These are phyloP conservation scores for Sporothrix dimorphospora DNA, from an alignment of 2,329 filamentous ascomycete species.

Conservation along the genomic window DNA sequence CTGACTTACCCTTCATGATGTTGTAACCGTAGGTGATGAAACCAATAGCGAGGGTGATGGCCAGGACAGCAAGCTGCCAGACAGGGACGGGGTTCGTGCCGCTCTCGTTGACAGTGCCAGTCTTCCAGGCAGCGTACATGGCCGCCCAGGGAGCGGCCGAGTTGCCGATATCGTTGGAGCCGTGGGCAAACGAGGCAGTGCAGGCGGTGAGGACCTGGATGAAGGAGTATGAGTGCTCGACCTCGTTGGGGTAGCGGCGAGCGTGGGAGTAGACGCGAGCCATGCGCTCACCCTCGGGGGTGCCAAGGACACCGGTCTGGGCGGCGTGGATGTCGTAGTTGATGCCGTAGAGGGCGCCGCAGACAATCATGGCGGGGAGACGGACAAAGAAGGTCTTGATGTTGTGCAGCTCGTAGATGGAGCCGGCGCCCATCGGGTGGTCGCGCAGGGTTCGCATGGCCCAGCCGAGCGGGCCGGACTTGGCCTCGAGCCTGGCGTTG, in stretches of 20 bases:
- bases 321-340: constrained; percentile 83
- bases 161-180: constrained; percentile 77
- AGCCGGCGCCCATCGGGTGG: constrained; percentile 72
- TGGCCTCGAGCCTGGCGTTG: constrained; percentile 63
- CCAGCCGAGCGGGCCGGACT: constrained; percentile 74
- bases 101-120: constrained; percentile 60
- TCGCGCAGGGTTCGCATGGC: constrained; percentile 76
- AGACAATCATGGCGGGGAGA: constrained; percentile 67
- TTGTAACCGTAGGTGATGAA: constrained; percentile 79
- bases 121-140: constrained; percentile 69
- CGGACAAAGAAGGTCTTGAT: constrained; percentile 65
- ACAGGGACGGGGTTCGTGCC: constrained; percentile 67
- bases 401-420: constrained; percentile 76
- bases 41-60: constrained; percentile 65
- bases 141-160: constrained; percentile 70
- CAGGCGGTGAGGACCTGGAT: constrained; percentile 69
- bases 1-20: constrained; percentile 68
- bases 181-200: constrained; percentile 75
- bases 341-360: constrained; percentile 69
- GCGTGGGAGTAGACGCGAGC: constrained; percentile 66
- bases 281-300: constrained; percentile 75
- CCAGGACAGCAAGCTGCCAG: constrained; percentile 76
- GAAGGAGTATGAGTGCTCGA: constrained; percentile 70
- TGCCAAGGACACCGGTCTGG: constrained; percentile 70
- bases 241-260: constrained; percentile 68